Base-by-base conservation (phyloP, 2,329 filamentous ascomycete species). In the Calonectria pauciramosa region DNA sequence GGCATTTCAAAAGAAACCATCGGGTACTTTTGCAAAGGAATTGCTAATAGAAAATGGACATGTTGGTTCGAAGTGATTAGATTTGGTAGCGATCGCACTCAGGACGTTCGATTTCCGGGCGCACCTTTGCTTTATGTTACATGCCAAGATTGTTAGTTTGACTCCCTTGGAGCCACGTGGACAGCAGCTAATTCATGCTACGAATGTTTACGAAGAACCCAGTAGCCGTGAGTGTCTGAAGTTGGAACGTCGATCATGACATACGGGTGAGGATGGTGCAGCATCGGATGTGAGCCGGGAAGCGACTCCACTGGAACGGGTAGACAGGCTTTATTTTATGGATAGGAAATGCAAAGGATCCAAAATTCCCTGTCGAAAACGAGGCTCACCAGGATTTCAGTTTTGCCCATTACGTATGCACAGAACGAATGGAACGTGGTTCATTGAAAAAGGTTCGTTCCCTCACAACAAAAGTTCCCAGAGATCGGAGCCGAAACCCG, bases 381-480 rank as follows among this genome's bases (percentile, higher is more conserved):
- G 65, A 69, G 47, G 65, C 71, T 65, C 71, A 28, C 32, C 30
- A 28, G 47, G 30, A 54, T 65, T 44, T n/a, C 71, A 51, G 71
- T 54, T 60, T 51, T 52, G 47, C 70, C 34, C 32, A 63, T 63
- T 63, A 63, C 56, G 56, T 74, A 74, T 64, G 56, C 68, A 68
- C 64, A 20, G 30, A 71, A 49, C 44, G 54, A 60, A 68, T 56
- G 72, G 41, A 34, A 72, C n/a, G 23, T 54, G 54, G 54, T 30
- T 54, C 41, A 38, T 41, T 23, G 20, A 60, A 68, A 68, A 51
- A 68, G 64, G 52, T 49, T 68, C 68, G 30, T 63, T 32, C 54
- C 56, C 44, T 60, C 28, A 47, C 54, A 60, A 65, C 69, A 74
- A 74, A 74, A 72, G 69, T 74, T 71, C 69, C 69, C 67, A 28